phyloP scores from a whole-genome alignment of 352 stramenopile genomes.

The Phytophthora megakarya region DNA sequence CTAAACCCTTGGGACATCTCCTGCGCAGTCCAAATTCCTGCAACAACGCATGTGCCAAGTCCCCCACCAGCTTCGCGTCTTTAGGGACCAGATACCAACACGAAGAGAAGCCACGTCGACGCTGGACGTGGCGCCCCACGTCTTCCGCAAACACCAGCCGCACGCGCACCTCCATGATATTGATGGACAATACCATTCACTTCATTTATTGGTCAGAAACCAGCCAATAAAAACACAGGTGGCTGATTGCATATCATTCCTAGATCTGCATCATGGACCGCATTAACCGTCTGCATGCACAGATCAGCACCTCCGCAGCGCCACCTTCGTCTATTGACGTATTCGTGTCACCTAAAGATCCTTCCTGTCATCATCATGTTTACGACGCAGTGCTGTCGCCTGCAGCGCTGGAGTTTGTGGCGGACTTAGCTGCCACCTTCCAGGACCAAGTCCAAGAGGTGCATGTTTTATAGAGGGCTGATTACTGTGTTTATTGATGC shows the following conservation, averaged over 20 bases:
- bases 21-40: slow-evolving; percentile 58
- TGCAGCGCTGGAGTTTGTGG: slow-evolving; percentile 88
- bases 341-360: slow-evolving; percentile 38
- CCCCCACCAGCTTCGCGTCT: slow-evolving; percentile 54
- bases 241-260: too few relatives aligned
- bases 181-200: slow-evolving; percentile 3
- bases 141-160: slow-evolving; percentile 67
- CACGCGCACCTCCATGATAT: slow-evolving; percentile 23
- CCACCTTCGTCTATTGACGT: slow-evolving; percentile 16
- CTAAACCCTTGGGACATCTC: slow-evolving; percentile 52
- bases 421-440: slow-evolving; percentile 80
- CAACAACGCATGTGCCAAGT: slow-evolving; percentile 60
- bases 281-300: slow-evolving; percentile 43
- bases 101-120: slow-evolving; percentile 50
- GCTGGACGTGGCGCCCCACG: slow-evolving; percentile 49
- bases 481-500: not conserved
- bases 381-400: slow-evolving; percentile 83
- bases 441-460: slow-evolving; percentile 56
- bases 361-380: slow-evolving; percentile 24
- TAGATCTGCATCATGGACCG: slow-evolving; percentile 43
- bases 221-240: too few relatives aligned
- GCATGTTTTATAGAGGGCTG: not conserved
- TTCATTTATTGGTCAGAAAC: slow-evolving; percentile 12
- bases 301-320: slow-evolving; percentile 26
- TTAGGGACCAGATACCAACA: slow-evolving; percentile 76